Conservation (phyloP, 306 rosid genomes). For the Glycyrrhiza uralensis region DNA sequence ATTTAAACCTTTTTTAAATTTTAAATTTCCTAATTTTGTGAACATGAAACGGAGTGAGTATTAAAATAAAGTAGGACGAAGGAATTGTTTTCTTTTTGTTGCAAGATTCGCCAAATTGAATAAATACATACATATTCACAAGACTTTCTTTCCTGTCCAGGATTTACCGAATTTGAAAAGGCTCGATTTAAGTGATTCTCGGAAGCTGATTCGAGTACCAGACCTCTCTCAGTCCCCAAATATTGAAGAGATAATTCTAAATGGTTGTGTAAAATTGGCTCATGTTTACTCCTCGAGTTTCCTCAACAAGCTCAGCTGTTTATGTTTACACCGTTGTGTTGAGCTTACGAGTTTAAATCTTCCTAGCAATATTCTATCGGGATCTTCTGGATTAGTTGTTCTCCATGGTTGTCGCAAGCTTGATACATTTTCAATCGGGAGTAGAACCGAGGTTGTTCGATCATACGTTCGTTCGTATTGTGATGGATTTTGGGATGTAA, state of each 20-base stretch:
- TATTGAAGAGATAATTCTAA: conserved; percentile 30
- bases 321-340: background rate
- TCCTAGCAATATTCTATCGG: conserved; percentile 20
- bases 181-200: background rate
- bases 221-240: conserved; percentile 12
- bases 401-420: background rate
- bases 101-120: too few species aligned
- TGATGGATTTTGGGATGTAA: too few species aligned
- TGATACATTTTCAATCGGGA: conserved; percentile 4
- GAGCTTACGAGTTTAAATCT: background rate
- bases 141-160: background rate
- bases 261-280: background rate
- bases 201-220: background rate
- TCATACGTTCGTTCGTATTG: background rate
- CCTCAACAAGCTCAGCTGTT: conserved; percentile 22
- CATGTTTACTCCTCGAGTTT: conserved; percentile 19
- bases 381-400: conserved; percentile 10
- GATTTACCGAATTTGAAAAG: conserved; percentile 27
- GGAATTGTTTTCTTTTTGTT: background rate
- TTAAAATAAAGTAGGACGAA: background rate
- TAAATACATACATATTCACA: too few species aligned
- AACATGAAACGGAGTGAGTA: too few species aligned
- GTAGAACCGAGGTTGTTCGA: background rate
- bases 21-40: too few species aligned
- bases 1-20: too few species aligned